phyloP scores from a whole-genome alignment of 352 stramenopile genomes.

The Globisporangium abappressorium region DNA sequence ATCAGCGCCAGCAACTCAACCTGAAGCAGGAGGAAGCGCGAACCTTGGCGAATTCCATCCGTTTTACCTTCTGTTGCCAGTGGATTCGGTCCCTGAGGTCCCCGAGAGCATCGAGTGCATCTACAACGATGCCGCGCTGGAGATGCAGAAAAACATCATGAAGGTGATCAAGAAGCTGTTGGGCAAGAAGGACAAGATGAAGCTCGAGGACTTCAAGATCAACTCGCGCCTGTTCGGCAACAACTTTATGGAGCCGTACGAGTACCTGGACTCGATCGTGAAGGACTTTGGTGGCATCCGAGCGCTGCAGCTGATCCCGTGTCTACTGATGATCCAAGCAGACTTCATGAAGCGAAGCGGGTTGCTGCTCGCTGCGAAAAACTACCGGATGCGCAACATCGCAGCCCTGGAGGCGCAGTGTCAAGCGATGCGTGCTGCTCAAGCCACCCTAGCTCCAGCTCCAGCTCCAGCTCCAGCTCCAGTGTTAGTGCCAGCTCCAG shows the following conservation, averaged over 20 bases:
- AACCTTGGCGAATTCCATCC: conserved; percentile 34
- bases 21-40: background rate
- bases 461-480: background rate
- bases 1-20: background rate
- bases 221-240: conserved; percentile 75
- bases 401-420: conserved; percentile 33
- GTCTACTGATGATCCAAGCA: conserved; percentile 60
- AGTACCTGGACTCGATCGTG: conserved; percentile 67
- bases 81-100: conserved; percentile 41
- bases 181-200: conserved; percentile 41
- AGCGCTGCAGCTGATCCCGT: conserved; percentile 61
- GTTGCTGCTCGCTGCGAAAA: conserved; percentile 49
- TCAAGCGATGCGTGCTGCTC: conserved; percentile 13
- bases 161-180: conserved; percentile 69
- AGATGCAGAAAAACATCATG: conserved; percentile 75
- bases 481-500: background rate
- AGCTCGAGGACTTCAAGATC: conserved; percentile 79
- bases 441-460: background rate
- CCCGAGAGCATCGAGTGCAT: conserved; percentile 54
- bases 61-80: conserved; percentile 46
- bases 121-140: conserved; percentile 52
- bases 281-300: conserved; percentile 54
- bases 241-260: conserved; percentile 71
- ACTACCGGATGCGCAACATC: conserved; percentile 47
- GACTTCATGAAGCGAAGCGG: conserved; percentile 55